These are phyloP conservation scores for Diaporthe caulivora DNA, from an alignment of 2,329 filamentous ascomycete genomes.

Conservation along the genomic window DNA sequence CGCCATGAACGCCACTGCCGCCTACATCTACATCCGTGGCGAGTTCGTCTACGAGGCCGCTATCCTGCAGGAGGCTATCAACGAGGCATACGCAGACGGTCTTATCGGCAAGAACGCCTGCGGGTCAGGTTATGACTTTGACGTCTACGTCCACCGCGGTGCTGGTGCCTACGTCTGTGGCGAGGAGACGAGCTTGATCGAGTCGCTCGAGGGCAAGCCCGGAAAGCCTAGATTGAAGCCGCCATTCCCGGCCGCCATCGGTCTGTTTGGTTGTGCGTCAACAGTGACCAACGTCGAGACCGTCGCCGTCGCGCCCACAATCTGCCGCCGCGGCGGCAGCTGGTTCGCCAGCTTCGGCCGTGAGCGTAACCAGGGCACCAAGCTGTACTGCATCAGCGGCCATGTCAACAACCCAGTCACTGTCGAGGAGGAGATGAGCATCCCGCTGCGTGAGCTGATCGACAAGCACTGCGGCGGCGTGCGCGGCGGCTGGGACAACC, in stretches of 20 bases:
- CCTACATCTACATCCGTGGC: conserved; percentile 99
- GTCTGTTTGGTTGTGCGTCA: conserved; percentile 97
- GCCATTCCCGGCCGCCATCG: conserved; percentile 96
- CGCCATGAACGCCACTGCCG: conserved; percentile 98
- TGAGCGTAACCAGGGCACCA: conserved; percentile 96
- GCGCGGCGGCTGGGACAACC: conserved; percentile 96
- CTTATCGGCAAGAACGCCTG: conserved; percentile 99
- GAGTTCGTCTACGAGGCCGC: conserved; percentile 98
- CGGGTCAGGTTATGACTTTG: conserved; percentile 96
- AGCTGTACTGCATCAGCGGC: conserved; percentile 98
- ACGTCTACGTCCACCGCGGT: conserved; percentile 95
- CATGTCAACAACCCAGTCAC: conserved; percentile 99
- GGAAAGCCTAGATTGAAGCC: conserved; percentile 99
- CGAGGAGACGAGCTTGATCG: conserved; percentile 97
- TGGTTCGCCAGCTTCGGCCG: conserved; percentile 97
- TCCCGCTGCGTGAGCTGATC: conserved; percentile 94
- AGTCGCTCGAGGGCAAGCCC: conserved; percentile 97
- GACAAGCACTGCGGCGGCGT: conserved; percentile 99
- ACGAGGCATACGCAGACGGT: conserved; percentile 95
- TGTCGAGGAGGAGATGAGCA: conserved; percentile 99
- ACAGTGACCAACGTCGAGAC: conserved; percentile 99
- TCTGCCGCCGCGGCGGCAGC: conserved; percentile 88
- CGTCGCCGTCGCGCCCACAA: conserved; percentile 93
- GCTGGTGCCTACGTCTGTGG: conserved; percentile 98
- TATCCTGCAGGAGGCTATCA: conserved; percentile 93